phyloP scores from a whole-genome alignment of 2,329 filamentous ascomycete genomes.

The Lojkania enalia region DNA sequence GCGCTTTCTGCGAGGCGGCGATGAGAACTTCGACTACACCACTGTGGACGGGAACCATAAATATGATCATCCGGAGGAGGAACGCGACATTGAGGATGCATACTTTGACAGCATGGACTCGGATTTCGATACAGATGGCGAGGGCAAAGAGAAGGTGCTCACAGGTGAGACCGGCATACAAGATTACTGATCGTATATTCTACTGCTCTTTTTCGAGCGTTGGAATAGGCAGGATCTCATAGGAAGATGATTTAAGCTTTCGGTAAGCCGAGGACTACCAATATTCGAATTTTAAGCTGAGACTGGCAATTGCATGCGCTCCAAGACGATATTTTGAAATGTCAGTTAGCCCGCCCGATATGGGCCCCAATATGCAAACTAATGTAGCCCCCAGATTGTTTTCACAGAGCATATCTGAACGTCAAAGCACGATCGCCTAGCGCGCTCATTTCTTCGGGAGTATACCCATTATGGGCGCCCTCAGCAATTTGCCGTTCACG shows the following conservation, averaged over 20 bases:
- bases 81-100: slow-evolving; percentile 67
- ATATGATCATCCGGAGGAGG: slow-evolving; percentile 67
- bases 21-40: slow-evolving; percentile 77
- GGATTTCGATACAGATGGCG: slow-evolving; percentile 59
- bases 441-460: slow-evolving; percentile 58
- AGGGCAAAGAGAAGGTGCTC: slow-evolving; percentile 42
- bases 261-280: too few species aligned
- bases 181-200: slow-evolving; percentile 54
- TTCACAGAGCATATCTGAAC: slow-evolving; percentile 64
- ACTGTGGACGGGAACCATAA: slow-evolving; percentile 72
- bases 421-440: slow-evolving; percentile 65
- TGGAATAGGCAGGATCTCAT: too few species aligned
- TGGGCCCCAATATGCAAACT: too few species aligned
- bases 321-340: too few species aligned
- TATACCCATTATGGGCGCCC: slow-evolving; percentile 46
- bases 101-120: slow-evolving; percentile 84
- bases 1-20: slow-evolving; percentile 74
- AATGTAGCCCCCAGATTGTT: too few species aligned
- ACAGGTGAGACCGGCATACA: slow-evolving; percentile 54
- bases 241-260: too few species aligned
- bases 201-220: too few species aligned
- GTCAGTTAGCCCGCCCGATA: too few species aligned
- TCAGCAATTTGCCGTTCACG: slow-evolving; percentile 47
- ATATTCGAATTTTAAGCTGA: too few species aligned
- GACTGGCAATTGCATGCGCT: too few species aligned